Evolutionary conservation across 2,329 filamentous ascomycete species (phyloP).

Genomic region (Trichophyton rubrum): DNA sequence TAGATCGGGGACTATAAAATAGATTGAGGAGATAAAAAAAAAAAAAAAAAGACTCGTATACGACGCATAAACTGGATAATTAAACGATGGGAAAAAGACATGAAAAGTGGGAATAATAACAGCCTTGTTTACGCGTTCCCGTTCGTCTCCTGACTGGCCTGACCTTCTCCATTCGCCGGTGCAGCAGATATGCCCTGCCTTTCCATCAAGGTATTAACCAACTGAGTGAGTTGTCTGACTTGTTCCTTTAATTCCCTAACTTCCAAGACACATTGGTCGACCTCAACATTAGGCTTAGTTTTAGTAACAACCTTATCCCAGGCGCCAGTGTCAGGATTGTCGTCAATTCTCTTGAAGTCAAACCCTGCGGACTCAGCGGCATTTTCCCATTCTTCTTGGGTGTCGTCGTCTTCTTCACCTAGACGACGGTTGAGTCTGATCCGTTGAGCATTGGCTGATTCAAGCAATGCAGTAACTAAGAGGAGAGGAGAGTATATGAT

Average conservation of each 20-base stretch:
- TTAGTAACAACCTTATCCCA: constrained; percentile 70
- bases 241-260: constrained; percentile 32
- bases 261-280: constrained; percentile 64
- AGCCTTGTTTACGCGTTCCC: background rate
- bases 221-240: constrained; percentile 50
- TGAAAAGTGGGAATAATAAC: background rate
- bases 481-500: constrained; percentile 74
- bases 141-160: background rate
- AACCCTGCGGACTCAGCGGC: constrained; percentile 33
- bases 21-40: background rate
- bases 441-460: constrained; percentile 51
- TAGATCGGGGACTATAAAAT: too few relatives aligned
- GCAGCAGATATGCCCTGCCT: constrained; percentile 8
- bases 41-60: background rate
- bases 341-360: constrained; percentile 24
- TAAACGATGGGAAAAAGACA: background rate
- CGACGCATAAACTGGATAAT: background rate
- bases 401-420: constrained; percentile 82
- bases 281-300: constrained; percentile 70
- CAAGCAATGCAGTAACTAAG: constrained; percentile 60
- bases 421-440: constrained; percentile 62
- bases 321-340: constrained; percentile 63
- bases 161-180: background rate
- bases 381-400: constrained; percentile 87
- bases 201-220: constrained; percentile 48